phyloP scores from a whole-genome alignment of 2,329 filamentous ascomycete genomes.

The Diaporthe sp. region DNA sequence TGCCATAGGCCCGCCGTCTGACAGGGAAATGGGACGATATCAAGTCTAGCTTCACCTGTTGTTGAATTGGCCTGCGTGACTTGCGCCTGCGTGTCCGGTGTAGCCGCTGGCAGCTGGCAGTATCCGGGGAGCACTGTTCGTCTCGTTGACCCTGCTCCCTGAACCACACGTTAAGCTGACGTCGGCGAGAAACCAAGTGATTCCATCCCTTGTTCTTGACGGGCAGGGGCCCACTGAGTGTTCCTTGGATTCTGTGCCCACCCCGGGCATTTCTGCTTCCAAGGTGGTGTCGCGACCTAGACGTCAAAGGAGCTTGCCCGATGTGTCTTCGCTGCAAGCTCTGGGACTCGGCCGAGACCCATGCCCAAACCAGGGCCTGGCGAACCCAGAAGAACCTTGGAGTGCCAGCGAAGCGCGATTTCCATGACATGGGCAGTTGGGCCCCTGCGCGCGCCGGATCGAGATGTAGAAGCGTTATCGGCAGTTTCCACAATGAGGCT shows the following conservation, averaged over 20 bases:
- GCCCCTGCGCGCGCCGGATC: slow-evolving; percentile 10
- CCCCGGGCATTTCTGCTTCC: background rate
- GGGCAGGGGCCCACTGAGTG: background rate
- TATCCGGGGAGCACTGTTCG: slow-evolving; percentile 1
- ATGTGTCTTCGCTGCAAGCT: background rate
- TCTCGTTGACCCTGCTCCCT: background rate
- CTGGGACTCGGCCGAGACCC: slow-evolving; percentile 20
- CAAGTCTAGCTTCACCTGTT: background rate
- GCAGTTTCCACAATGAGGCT: slow-evolving; percentile 20
- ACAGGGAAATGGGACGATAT: background rate
- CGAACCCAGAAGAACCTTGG: background rate
- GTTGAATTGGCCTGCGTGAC: background rate
- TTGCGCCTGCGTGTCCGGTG: background rate
- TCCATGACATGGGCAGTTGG: background rate
- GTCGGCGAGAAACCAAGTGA: slow-evolving; percentile 8
- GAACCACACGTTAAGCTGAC: slow-evolving; percentile 6
- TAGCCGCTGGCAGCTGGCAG: background rate
- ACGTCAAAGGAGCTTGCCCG: background rate
- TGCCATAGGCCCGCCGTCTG: background rate
- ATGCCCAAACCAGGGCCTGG: background rate
- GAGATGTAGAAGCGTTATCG: slow-evolving; percentile 25
- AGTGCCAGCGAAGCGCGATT: slow-evolving; percentile 9
- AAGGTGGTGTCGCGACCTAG: background rate
- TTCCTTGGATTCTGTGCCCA: slow-evolving; percentile 20
- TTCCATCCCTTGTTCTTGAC: background rate